Base-by-base conservation (phyloP, 371 early-diverging fungal species). In the Saksenaea vasiformis region DNA sequence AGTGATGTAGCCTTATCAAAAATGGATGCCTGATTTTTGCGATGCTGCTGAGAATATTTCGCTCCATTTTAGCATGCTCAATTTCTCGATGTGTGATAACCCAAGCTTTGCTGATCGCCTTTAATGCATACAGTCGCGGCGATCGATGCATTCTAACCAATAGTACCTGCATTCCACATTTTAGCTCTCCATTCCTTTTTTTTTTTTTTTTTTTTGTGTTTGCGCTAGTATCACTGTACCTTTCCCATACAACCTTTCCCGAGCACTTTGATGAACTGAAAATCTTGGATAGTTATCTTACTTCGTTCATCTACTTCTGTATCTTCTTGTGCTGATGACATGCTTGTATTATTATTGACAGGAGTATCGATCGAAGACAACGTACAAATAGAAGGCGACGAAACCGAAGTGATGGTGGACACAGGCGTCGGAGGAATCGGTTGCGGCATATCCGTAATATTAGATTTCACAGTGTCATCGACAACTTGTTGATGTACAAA, bases 21-120 rank as follows among this genome's bases (percentile, higher is more conserved):
- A 99, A 99, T 9, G 98, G 96, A 58, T 97, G 97, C 36, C 70
- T 71, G n/a, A 79, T 73, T 13, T 78, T 61, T 7, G 80, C 77
- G 62, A 85, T 67, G n/a, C 76, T 74, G 10, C 80, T 71, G 37
- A 90, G 61, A 41, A 88, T 80, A 61, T 78, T 69, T 14, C 78
- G 76, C 58, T 82, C 78, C 58, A 74, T 71, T 38, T 69, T 71
- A 14, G 77, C 85, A 77, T 88, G 89, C 58, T 92, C 93, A 27
- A 95, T 87, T 70, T 97, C 96, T 72, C 95, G 92, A 54, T 89
- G 87, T 66, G 91, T 86, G 43, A 94, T 84, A 35, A 98, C 92
- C 51, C 86, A 88, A 64, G 93, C 91, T 77, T 99, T 99, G 74
- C 93, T 95, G 28, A 99, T 83, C 0, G 97, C 95, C 77, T 99